A percentile compares a stretch with the other conserved stretches of the same genome.
Conservation (phyloP, 371 early-diverging fungal species). For the Gilbertella persicaria region DNA sequence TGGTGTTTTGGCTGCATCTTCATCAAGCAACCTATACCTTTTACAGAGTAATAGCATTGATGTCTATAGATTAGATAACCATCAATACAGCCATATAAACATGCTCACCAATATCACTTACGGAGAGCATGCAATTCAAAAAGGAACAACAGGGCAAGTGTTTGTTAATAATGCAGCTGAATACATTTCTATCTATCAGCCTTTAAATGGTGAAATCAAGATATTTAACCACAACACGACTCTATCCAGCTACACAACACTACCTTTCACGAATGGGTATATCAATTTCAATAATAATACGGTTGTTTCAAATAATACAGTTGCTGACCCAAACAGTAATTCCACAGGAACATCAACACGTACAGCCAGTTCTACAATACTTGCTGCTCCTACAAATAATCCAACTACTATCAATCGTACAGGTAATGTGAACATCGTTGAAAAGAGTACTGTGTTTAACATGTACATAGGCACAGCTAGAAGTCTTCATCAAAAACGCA, state of each 20-base stretch:
- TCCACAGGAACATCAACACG: no score
- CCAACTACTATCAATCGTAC: no score
- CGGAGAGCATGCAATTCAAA: not conserved
- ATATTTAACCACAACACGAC: not conserved
- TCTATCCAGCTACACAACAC: not conserved
- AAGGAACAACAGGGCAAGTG: not conserved
- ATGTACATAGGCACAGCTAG: no score
- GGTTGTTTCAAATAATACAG: not conserved
- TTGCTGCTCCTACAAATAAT: no score
- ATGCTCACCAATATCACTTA: not conserved
- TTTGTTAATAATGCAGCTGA: not conserved
- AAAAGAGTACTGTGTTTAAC: no score
- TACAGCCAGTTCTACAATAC: no score
- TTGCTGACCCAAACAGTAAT: not conserved
- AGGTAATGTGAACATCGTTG: no score
- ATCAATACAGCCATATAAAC: not conserved
- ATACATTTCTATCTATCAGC: conserved; percentile 5
- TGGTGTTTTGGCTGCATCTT: conserved; percentile 1
- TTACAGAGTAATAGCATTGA: conserved; percentile 1
- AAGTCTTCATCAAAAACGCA: not conserved
- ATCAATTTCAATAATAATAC: not conserved
- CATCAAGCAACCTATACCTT: conserved; percentile 3
- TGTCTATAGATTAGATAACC: conserved; percentile 1
- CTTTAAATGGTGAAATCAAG: not conserved
- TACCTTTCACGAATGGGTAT: not conserved